Percentiles rank a stretch among this genome's conserved stretches.
Evolutionary conservation across 768 basidiomycete species (phyloP).

Genomic region (Holtermannia corniformis): DNA sequence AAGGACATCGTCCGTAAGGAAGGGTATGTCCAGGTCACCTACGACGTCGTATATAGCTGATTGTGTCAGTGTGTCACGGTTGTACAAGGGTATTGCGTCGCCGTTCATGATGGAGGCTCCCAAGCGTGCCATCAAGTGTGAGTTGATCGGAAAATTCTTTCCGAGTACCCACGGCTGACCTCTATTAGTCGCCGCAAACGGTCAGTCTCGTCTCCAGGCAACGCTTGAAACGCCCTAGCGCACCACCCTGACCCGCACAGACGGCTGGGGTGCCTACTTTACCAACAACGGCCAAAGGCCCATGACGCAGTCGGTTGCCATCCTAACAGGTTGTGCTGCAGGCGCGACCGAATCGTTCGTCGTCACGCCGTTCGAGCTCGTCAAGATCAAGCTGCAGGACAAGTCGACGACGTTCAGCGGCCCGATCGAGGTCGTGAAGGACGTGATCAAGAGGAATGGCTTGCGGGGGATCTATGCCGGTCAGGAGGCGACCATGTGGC

Average conservation of each 20-base stretch:
- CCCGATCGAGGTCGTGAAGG: conserved; percentile 79
- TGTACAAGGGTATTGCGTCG: conserved; percentile 94
- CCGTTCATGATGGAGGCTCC: conserved; percentile 93
- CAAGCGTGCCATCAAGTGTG: conserved; percentile 85
- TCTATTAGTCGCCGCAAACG: conserved; percentile 31
- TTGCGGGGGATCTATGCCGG: conserved; percentile 31
- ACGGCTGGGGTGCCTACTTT: conserved; percentile 73
- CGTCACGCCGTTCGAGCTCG: conserved; percentile 81
- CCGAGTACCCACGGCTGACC: conserved; percentile 8
- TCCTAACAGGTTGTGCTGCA: conserved; percentile 83
- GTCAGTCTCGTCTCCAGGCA: conserved; percentile 48
- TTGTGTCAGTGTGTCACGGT: conserved; percentile 35
- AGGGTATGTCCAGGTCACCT: conserved; percentile 55
- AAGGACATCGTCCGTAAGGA: conserved; percentile 74
- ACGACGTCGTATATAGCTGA: conserved; percentile 1
- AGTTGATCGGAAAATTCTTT: conserved; percentile 18
- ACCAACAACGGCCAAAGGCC: conserved; percentile 55
- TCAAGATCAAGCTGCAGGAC: conserved; percentile 70
- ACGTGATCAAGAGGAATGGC: conserved; percentile 68
- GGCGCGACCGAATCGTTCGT: conserved; percentile 89
- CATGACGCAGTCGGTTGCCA: conserved; percentile 81
- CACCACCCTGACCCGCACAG: conserved; percentile 57
- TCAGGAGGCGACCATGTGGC: conserved; percentile 28
- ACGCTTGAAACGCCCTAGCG: neutral
- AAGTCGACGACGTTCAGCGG: conserved; percentile 83